Percentiles rank a stretch among this genome's conserved stretches.
Evolutionary conservation across 2,329 filamentous ascomycete genomes (phyloP).

Genomic region (Phaeosphaeria sp.): DNA sequence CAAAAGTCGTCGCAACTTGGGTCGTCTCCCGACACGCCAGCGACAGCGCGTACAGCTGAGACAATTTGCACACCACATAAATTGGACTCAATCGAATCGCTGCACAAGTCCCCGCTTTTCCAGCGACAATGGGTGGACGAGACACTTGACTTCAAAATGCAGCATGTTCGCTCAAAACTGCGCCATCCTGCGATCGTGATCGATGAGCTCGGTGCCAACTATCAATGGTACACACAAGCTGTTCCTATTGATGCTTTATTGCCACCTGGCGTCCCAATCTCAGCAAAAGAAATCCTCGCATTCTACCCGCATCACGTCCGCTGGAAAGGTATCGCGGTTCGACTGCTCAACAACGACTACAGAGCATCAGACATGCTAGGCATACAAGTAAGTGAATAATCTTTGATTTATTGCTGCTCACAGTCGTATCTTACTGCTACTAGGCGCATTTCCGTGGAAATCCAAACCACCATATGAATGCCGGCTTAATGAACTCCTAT

Average conservation of each 20-base stretch:
- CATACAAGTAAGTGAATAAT: conserved; percentile 19
- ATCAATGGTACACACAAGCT: conserved; percentile 28
- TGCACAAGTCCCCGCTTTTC: conserved; percentile 9
- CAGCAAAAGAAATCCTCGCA: conserved; percentile 31
- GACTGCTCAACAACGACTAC: conserved; percentile 30
- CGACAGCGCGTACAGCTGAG: neutral
- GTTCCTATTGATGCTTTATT: conserved; percentile 28
- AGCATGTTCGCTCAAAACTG: conserved; percentile 1
- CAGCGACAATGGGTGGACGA: conserved; percentile 27
- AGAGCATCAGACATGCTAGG: conserved; percentile 24
- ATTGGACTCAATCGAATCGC: conserved; percentile 1
- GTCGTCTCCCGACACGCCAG: conserved; percentile 1
- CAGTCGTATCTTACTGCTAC: neutral
- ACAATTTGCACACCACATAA: neutral
- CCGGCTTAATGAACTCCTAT: conserved; percentile 15
- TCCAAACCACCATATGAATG: conserved; percentile 6
- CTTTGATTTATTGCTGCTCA: neutral
- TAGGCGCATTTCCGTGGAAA: conserved; percentile 26
- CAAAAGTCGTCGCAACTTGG: neutral
- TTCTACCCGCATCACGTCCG: conserved; percentile 39
- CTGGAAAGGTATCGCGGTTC: conserved; percentile 28
- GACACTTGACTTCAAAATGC: conserved; percentile 23
- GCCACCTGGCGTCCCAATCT: conserved; percentile 32
- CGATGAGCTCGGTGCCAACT: conserved; percentile 5
- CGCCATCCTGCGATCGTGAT: neutral